These are phyloP conservation scores for Letharia lupina DNA, from an alignment of 495 filamentous ascomycete genomes.

Conservation along the genomic window DNA sequence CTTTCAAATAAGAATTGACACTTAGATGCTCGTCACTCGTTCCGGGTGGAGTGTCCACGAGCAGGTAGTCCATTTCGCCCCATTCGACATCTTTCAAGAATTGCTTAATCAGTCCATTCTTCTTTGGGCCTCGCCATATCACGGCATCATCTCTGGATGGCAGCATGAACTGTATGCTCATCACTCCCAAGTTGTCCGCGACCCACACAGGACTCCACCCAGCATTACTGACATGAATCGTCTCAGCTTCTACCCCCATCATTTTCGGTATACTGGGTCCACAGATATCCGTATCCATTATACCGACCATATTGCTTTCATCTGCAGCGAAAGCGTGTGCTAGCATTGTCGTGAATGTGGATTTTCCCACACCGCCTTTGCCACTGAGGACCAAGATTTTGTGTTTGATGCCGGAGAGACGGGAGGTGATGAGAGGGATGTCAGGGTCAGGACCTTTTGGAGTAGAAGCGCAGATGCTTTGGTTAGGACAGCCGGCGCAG, in stretches of 20 bases:
- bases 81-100: slow-evolving; percentile 96
- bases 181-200: slow-evolving; percentile 79
- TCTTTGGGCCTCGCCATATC: slow-evolving; percentile 96
- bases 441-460: slow-evolving; percentile 97
- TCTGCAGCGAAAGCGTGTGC: slow-evolving; percentile 80
- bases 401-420: slow-evolving; percentile 72
- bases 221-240: slow-evolving; percentile 71
- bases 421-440: slow-evolving; percentile 74
- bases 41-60: slow-evolving; percentile 92
- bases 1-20: slow-evolving; percentile 80
- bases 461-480: slow-evolving; percentile 84
- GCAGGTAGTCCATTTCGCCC: slow-evolving; percentile 85
- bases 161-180: slow-evolving; percentile 97
- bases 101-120: slow-evolving; percentile 96
- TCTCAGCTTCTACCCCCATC: slow-evolving; percentile 91
- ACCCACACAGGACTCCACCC: slow-evolving; percentile 96
- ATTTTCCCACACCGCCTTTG: slow-evolving; percentile 96
- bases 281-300: slow-evolving; percentile 97
- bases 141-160: slow-evolving; percentile 86
- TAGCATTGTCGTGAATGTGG: slow-evolving; percentile 79
- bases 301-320: slow-evolving; percentile 64
- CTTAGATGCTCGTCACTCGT: slow-evolving; percentile 92
- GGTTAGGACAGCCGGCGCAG: slow-evolving; percentile 91
- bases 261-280: slow-evolving; percentile 93
- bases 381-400: slow-evolving; percentile 88